A percentile compares a stretch with the other conserved stretches of the same genome.
Evolutionary conservation across 176 grass and related monocot genomes (phyloP).

Genomic region (Aegilops tauschii): DNA sequence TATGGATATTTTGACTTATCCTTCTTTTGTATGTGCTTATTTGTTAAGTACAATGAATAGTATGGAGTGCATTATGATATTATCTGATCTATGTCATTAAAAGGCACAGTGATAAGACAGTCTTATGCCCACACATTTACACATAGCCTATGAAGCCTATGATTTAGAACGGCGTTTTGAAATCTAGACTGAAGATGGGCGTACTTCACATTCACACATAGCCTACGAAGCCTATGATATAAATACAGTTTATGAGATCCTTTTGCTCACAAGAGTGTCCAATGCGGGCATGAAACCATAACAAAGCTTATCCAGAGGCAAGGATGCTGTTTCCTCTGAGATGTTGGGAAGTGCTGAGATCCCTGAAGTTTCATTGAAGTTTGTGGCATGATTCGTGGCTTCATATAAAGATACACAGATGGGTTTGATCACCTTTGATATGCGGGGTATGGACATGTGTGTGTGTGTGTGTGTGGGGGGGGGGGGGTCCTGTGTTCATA

Average conservation of each 20-base stretch:
- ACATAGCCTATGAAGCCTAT: neutral
- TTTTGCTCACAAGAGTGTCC: neutral
- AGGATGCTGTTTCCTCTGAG: no score
- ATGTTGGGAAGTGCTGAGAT: neutral
- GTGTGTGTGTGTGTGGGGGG: no score
- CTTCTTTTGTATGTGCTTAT: neutral
- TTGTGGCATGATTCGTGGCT: neutral
- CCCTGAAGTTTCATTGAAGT: neutral
- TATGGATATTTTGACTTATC: slow-evolving; percentile 7
- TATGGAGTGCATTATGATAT: neutral
- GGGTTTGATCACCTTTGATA: slow-evolving; percentile 1
- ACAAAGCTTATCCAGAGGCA: no score
- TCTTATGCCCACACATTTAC: neutral
- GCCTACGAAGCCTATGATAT: neutral
- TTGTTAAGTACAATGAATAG: neutral
- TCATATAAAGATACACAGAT: neutral
- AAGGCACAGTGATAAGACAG: neutral
- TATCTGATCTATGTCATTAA: neutral
- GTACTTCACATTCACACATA: slow-evolving; percentile 1
- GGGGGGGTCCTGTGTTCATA: neutral
- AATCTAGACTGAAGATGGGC: neutral
- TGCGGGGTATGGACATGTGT: neutral
- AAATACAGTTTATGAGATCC: neutral
- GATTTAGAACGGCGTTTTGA: neutral
- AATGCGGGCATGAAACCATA: neutral